Percentiles rank a stretch among this genome's conserved stretches.
Evolutionary conservation across 371 early-diverging fungal species (phyloP).

Genomic region (Haplosporangium sp.): DNA sequence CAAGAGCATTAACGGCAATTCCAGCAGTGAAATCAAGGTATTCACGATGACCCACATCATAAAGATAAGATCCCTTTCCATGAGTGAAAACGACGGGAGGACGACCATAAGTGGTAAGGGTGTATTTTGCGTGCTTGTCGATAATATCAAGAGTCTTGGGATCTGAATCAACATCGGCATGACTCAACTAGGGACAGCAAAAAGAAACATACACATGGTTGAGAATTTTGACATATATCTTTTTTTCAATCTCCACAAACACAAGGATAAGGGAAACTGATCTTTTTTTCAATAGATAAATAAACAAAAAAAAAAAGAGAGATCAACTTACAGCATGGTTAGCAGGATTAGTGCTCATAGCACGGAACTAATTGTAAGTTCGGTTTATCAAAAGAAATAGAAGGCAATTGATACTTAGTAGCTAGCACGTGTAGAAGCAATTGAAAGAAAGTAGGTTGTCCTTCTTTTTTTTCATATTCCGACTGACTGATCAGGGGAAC

Average conservation of each 20-base stretch:
- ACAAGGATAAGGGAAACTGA: neutral
- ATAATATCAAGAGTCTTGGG: conserved; percentile 59
- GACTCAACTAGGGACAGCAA: conserved; percentile 57
- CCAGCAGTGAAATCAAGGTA: conserved; percentile 92
- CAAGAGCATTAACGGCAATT: conserved; percentile 92
- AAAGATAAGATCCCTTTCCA: conserved; percentile 83
- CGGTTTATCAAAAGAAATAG: neutral
- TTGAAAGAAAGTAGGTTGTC: no score
- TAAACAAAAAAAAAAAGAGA: neutral
- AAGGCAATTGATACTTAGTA: neutral
- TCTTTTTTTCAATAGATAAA: neutral
- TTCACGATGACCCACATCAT: conserved; percentile 72
- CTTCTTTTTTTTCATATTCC: conserved; percentile 7
- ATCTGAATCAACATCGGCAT: conserved; percentile 61
- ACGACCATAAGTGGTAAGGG: conserved; percentile 73
- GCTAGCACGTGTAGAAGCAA: no score
- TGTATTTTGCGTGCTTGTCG: conserved; percentile 65
- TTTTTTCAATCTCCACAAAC: conserved; percentile 7
- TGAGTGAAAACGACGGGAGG: conserved; percentile 74
- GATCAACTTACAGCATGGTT: conserved; percentile 39
- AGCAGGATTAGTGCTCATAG: conserved; percentile 36
- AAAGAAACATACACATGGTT: neutral
- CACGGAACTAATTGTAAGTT: conserved; percentile 26
- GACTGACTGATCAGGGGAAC: conserved; percentile 2
- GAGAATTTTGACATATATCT: neutral